Conservation (phyloP, 257 asterid genomes). For the Petunia secreta region DNA sequence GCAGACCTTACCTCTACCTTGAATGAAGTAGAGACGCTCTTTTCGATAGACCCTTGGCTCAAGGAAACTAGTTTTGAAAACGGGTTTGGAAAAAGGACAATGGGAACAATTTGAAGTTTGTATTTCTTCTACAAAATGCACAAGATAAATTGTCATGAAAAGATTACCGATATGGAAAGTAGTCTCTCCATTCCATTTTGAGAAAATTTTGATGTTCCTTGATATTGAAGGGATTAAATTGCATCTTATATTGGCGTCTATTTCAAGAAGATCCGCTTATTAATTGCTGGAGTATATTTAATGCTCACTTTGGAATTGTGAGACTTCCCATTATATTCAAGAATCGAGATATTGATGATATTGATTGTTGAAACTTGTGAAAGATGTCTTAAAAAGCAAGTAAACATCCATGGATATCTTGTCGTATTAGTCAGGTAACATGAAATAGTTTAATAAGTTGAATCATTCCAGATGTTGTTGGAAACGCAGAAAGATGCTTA, state of each 20-base stretch:
- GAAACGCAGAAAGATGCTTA: constrained; percentile 1
- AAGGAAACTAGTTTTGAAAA: too few relatives aligned
- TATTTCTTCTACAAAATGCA: too few relatives aligned
- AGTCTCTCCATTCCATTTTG: too few relatives aligned
- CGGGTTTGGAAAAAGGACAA: too few relatives aligned
- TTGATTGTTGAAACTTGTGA: constrained; percentile 6
- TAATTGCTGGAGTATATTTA: not conserved
- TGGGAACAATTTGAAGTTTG: too few relatives aligned
- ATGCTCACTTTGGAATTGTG: not conserved
- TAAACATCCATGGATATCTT: not conserved
- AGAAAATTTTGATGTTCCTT: not conserved
- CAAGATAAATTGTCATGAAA: too few relatives aligned
- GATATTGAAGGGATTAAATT: not conserved
- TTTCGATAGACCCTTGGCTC: too few relatives aligned
- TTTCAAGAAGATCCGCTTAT: not conserved
- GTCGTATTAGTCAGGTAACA: constrained; percentile 2
- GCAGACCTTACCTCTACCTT: too few relatives aligned
- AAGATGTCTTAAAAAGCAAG: constrained; percentile 7
- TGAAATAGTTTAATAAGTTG: not conserved
- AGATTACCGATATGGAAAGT: too few relatives aligned
- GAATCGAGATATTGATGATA: not conserved
- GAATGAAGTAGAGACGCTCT: too few relatives aligned
- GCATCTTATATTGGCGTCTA: not conserved
- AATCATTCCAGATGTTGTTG: constrained; percentile 10
- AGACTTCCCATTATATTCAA: not conserved